phyloP scores from a whole-genome alignment of 352 stramenopile species.

The Phytophthora sansomeana region DNA sequence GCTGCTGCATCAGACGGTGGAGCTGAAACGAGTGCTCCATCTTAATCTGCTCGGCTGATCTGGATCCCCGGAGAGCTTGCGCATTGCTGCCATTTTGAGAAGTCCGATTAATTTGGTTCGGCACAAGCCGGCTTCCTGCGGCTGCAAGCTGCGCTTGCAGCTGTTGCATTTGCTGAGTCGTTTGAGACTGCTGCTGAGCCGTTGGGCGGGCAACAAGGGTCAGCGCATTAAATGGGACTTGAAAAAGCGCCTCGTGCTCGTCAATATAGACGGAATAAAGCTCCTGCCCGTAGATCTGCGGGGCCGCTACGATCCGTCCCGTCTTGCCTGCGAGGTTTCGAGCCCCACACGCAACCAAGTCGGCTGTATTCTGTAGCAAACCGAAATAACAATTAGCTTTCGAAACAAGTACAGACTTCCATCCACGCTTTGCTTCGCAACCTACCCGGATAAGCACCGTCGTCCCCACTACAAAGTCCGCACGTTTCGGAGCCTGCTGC shows the following conservation, averaged over 20 bases:
- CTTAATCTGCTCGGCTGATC: conserved; percentile 72
- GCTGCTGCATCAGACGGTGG: conserved; percentile 88
- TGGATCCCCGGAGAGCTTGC: conserved; percentile 31
- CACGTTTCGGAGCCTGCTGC: conserved; percentile 48
- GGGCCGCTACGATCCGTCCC: conserved; percentile 75
- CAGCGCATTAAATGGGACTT: conserved; percentile 83
- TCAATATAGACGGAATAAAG: conserved; percentile 88
- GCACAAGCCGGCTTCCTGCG: conserved; percentile 26
- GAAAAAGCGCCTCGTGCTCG: conserved; percentile 82
- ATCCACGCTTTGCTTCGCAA: background rate
- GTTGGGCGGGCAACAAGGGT: conserved; percentile 60
- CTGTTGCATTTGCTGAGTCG: conserved; percentile 38
- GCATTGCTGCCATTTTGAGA: conserved; percentile 24
- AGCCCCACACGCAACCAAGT: conserved; percentile 78
- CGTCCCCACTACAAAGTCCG: conserved; percentile 72
- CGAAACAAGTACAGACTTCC: background rate
- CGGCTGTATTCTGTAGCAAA: conserved; percentile 61
- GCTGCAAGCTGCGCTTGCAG: conserved; percentile 49
- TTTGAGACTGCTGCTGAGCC: conserved; percentile 46
- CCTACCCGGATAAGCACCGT: conserved; percentile 76
- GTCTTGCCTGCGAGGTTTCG: conserved; percentile 79
- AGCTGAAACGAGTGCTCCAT: conserved; percentile 89
- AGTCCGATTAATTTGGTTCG: conserved; percentile 34
- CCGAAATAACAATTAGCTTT: background rate
- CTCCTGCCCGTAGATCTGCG: conserved; percentile 81